Conservation (phyloP, 129 eudicot genomes). For the Helianthus tuberosus region DNA sequence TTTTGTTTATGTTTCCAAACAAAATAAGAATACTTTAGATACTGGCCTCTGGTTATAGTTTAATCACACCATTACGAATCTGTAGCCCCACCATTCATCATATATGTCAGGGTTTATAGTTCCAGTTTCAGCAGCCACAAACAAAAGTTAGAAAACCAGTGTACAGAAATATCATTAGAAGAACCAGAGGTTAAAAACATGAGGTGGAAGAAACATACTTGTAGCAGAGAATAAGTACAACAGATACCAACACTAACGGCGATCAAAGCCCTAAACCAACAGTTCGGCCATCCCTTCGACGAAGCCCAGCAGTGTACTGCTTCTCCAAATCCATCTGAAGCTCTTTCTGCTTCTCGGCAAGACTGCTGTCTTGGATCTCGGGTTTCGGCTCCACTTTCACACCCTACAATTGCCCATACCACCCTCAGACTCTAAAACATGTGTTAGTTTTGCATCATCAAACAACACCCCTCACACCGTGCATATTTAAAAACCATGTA, state of each 20-base stretch:
- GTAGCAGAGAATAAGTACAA: constrained; percentile 33
- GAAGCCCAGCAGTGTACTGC: constrained; percentile 94
- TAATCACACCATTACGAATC: no score
- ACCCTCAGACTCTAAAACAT: constrained; percentile 99
- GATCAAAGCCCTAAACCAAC: constrained; percentile 90
- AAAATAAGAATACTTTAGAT: no score
- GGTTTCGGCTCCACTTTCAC: constrained; percentile 72
- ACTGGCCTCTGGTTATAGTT: no score
- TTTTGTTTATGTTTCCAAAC: no score
- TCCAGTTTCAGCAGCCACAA: no score
- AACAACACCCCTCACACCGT: constrained; percentile 2
- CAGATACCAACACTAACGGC: constrained; percentile 18
- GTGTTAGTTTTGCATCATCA: constrained; percentile 82
- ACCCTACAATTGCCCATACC: constrained; percentile 98
- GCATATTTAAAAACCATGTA: background rate
- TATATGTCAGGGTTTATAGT: no score
- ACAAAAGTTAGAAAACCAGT: no score
- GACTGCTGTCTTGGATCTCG: constrained; percentile 38
- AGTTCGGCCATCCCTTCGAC: constrained; percentile 95
- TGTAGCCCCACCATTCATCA: no score
- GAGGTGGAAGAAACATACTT: constrained; percentile 8
- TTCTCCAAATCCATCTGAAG: constrained; percentile 81
- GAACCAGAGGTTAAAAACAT: constrained; percentile 3
- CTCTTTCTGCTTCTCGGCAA: constrained; percentile 62
- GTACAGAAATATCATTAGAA: no score